Evolutionary conservation across 2,329 filamentous ascomycete genomes (phyloP).

Genomic region (Phyllosticta citriasiana): DNA sequence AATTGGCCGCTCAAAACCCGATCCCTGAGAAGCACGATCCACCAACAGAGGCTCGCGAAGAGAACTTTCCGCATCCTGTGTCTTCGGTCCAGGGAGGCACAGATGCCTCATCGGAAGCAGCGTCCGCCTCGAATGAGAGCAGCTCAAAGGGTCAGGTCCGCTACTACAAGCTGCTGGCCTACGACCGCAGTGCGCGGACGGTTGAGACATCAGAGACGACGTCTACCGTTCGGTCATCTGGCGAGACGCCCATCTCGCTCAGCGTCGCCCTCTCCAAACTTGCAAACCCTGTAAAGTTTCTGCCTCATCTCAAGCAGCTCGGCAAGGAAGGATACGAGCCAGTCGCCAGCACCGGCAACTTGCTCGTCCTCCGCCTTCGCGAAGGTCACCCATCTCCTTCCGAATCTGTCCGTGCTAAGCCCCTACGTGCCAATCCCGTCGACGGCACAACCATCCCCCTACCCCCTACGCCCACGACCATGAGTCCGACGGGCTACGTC

Average conservation of each 20-base stretch:
- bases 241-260: conserved; percentile 13
- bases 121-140: not conserved
- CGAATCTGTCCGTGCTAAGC: not conserved
- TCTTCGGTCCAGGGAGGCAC: not conserved
- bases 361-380: conserved; percentile 22
- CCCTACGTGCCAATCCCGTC: conserved; percentile 19
- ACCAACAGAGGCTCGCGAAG: not conserved
- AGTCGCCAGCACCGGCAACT: conserved; percentile 19
- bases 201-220: conserved; percentile 15
- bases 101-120: not conserved
- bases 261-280: conserved; percentile 5
- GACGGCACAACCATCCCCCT: conserved; percentile 24
- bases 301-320: conserved; percentile 19
- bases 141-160: not conserved
- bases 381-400: not conserved
- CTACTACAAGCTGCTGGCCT: conserved; percentile 20
- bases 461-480: conserved; percentile 5
- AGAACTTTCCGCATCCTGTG: not conserved
- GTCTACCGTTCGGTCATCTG: conserved; percentile 5
- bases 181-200: conserved; percentile 19
- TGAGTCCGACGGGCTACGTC: conserved; percentile 10
- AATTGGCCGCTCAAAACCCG: not conserved
- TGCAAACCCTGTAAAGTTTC: conserved; percentile 3
- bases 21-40: not conserved
- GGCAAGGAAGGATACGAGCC: conserved; percentile 17